These are phyloP conservation scores for Amoebophrya sp. DNA, from an alignment of 169 alveolate species.

Conservation along the genomic window DNA sequence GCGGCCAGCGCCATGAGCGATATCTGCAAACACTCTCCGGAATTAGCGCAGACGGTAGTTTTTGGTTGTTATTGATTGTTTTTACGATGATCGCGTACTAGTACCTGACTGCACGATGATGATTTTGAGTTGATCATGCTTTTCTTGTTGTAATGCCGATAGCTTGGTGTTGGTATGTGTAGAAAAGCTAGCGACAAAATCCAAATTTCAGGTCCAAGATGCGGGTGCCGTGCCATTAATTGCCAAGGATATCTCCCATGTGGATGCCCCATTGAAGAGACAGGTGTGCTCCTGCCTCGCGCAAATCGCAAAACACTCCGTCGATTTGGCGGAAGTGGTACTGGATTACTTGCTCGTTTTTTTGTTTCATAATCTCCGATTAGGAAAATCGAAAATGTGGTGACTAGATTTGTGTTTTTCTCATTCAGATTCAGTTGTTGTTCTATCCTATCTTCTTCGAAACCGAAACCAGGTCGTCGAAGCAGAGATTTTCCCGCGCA, in stretches of 20 bases:
- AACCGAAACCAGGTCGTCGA: slow-evolving; percentile 63
- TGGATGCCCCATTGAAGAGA: slow-evolving; percentile 81
- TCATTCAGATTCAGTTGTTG: not conserved
- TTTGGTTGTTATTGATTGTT: too few species aligned
- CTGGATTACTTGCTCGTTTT: not conserved
- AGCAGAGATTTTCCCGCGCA: slow-evolving; percentile 84
- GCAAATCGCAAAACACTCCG: slow-evolving; percentile 86
- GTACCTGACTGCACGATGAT: not conserved
- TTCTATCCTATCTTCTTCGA: not conserved
- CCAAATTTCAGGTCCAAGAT: slow-evolving; percentile 43
- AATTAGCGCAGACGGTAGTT: slow-evolving; percentile 58
- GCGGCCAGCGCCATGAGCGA: slow-evolving; percentile 75
- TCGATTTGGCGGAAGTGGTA: slow-evolving; percentile 82
- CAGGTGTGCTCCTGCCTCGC: slow-evolving; percentile 85
- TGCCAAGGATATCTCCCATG: slow-evolving; percentile 65
- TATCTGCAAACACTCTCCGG: slow-evolving; percentile 82
- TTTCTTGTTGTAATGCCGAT: not conserved
- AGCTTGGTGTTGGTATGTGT: too few species aligned
- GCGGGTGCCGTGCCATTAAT: slow-evolving; percentile 58
- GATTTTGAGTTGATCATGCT: too few species aligned
- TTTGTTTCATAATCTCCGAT: not conserved
- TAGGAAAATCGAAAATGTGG: not conserved
- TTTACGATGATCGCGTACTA: not conserved
- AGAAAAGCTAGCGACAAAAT: too few species aligned
- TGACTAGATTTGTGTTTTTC: not conserved